Conservation (phyloP, 2,329 filamentous ascomycete genomes). For the Incumbomyces delicatus region DNA sequence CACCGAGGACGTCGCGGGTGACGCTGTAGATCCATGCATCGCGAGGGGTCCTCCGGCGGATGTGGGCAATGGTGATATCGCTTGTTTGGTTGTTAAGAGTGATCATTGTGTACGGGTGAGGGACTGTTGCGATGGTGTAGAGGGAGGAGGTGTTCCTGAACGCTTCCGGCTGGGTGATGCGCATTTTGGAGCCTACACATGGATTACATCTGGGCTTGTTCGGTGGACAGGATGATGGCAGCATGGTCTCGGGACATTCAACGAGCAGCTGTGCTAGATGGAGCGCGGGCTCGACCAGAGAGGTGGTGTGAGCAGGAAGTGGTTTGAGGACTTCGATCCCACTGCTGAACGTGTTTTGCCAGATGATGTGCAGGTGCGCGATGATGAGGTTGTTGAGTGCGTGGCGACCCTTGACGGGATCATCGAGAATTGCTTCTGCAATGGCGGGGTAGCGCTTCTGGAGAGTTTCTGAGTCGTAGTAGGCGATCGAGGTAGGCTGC, state of each 20-base stretch:
- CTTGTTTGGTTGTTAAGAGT: constrained; percentile 54
- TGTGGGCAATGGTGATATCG: constrained; percentile 49
- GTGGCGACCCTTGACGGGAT: constrained; percentile 51
- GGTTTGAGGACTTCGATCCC: constrained; percentile 80
- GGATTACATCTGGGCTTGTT: constrained; percentile 65
- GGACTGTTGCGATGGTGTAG: constrained; percentile 79
- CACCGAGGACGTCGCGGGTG: constrained; percentile 59
- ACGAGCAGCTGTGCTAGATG: constrained; percentile 66
- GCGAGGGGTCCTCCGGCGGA: constrained; percentile 58
- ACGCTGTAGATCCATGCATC: constrained; percentile 69
- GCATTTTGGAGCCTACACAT: constrained; percentile 58
- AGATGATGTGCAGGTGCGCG: constrained; percentile 72
- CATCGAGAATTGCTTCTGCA: constrained; percentile 49
- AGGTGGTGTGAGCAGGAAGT: constrained; percentile 61
- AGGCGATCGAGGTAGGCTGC: constrained; percentile 59
- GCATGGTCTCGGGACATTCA: constrained; percentile 62
- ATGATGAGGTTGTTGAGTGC: constrained; percentile 68
- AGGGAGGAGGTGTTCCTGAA: constrained; percentile 63
- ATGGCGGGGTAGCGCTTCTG: constrained; percentile 58
- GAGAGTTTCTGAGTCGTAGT: constrained; percentile 60
- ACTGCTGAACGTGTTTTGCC: constrained; percentile 66
- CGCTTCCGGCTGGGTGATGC: constrained; percentile 54
- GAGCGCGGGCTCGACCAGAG: constrained; percentile 59
- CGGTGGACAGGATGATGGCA: constrained; percentile 72
- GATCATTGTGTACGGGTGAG: constrained; percentile 79